Evolutionary conservation across 148 eudicot species (phyloP), one percentile per base, ranked within the genome.

Genomic region (Fallopia convolvulus): DNA sequence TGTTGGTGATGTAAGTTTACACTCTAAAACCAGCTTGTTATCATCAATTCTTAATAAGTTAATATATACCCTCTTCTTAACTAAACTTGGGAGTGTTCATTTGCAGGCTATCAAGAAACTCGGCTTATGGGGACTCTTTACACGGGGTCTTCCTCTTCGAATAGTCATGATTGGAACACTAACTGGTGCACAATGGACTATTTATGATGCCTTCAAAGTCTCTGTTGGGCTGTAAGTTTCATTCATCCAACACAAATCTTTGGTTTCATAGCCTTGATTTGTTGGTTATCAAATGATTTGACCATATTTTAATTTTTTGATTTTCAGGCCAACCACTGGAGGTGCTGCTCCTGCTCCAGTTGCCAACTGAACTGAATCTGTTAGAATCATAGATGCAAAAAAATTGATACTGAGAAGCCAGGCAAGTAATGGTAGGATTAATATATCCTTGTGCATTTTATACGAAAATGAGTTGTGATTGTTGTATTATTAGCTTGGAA

Each of bases 71-170:
- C 23, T 58, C 32, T 5, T 65, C 41, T 12, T 65, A 42, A 9
- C 53, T 44, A 46, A 68, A 10, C 55, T 73, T 44, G 30, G 36
- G 39, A 73, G 36, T 18, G 71, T 2, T 76, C 82, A 76, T 74
- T 60, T 73, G 66, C 82, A 92, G 97, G 97, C 93, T 72, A 88
- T 90, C 77, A 92, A 90, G 78, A 88, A 87, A 72, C 80, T 92
- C 0, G 97, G 97, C 5, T 26, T 90, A 50, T 66, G 74, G 87
- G 97, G 97, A 46, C 72, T 92, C 70, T 88, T 86, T 61, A 92
- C 92, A 1, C 92, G 93, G 15, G 97, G 97, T 30, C 92, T 92
- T 74, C 97, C 97, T 65, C 92, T 90, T 60, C 92, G 97, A 75
- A 90, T 92, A 23, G 82, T 90, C 78, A 92, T 87, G 90, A 79